Evolutionary conservation across 768 basidiomycete genomes (phyloP).

Genomic region (Dictyophora rubrovolvata): DNA sequence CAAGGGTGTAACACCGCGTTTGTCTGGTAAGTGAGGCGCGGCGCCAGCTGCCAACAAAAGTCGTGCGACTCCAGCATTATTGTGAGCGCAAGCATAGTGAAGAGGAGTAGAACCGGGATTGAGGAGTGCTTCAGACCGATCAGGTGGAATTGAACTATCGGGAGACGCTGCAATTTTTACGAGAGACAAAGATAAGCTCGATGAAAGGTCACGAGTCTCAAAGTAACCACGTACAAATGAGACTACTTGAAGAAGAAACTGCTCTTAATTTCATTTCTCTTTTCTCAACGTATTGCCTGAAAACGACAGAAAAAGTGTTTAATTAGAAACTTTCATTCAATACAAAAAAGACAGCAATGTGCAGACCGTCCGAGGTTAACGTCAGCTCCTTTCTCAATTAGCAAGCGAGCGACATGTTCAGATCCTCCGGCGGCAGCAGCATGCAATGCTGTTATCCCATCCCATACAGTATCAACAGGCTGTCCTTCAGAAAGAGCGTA

Average conservation of each 20-base stretch:
- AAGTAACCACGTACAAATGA: neutral
- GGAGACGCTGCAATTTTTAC: neutral
- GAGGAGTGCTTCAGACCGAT: conserved; percentile 9
- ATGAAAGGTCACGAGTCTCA: neutral
- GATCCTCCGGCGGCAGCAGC: conserved; percentile 89
- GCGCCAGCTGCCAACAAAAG: conserved; percentile 83
- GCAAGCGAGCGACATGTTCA: conserved; percentile 74
- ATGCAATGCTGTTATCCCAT: conserved; percentile 94
- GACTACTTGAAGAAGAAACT: neutral
- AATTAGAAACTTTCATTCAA: neutral
- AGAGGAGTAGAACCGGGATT: conserved; percentile 74
- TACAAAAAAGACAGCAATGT: neutral
- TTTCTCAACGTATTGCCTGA: neutral
- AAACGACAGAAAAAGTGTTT: neutral
- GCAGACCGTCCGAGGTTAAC: conserved; percentile 44
- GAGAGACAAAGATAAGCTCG: neutral
- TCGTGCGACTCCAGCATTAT: conserved; percentile 67
- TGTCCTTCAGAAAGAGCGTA: conserved; percentile 92
- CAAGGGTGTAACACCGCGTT: conserved; percentile 82
- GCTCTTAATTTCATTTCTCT: conserved; percentile 2
- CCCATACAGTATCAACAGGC: conserved; percentile 90
- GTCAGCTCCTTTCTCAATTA: conserved; percentile 94
- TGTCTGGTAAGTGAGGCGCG: conserved; percentile 71
- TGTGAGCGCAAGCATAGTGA: conserved; percentile 95
- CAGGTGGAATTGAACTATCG: conserved; percentile 1